Percentiles rank a stretch among this genome's conserved stretches.
phyloP scores from a whole-genome alignment of 2,329 filamentous ascomycete genomes.

The Nemania sp. region DNA sequence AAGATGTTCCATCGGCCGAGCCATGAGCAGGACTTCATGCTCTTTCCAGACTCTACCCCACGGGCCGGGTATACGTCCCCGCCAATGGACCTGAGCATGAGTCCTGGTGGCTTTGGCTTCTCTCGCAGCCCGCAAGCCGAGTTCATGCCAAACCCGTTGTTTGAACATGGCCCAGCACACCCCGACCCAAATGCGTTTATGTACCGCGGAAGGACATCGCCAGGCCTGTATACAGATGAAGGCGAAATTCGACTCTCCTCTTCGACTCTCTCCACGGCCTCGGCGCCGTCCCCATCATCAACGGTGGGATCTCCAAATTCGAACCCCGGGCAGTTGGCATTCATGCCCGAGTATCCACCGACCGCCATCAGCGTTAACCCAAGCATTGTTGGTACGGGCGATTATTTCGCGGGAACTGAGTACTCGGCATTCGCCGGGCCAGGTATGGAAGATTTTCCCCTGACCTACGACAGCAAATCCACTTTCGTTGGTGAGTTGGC shows the following conservation, averaged over 20 bases:
- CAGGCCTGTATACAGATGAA: slow-evolving; percentile 56
- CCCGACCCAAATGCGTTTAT: slow-evolving; percentile 50
- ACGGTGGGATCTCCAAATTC: slow-evolving; percentile 70
- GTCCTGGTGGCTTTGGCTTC: slow-evolving; percentile 52
- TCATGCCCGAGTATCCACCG: slow-evolving; percentile 61
- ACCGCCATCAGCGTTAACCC: slow-evolving; percentile 64
- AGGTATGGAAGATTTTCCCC: slow-evolving; percentile 55
- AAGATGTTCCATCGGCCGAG: slow-evolving; percentile 40
- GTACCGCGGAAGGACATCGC: slow-evolving; percentile 53
- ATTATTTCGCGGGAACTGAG: slow-evolving; percentile 56
- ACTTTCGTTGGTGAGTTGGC: slow-evolving; percentile 62
- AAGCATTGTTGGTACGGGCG: slow-evolving; percentile 63
- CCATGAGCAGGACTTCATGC: slow-evolving; percentile 41
- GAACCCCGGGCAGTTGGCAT: slow-evolving; percentile 60
- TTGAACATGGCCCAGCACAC: slow-evolving; percentile 53
- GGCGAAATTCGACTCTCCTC: slow-evolving; percentile 55
- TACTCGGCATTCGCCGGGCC: slow-evolving; percentile 57
- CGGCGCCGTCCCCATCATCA: slow-evolving; percentile 67
- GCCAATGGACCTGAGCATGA: slow-evolving; percentile 53
- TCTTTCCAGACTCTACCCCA: slow-evolving; percentile 38
- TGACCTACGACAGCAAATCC: slow-evolving; percentile 55
- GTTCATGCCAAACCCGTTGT: slow-evolving; percentile 50
- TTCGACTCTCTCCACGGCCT: slow-evolving; percentile 64
- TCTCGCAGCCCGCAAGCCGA: slow-evolving; percentile 46
- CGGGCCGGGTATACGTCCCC: slow-evolving; percentile 38